phyloP scores from a whole-genome alignment of 441 rosid species.

The Syzygium syzygioides region DNA sequence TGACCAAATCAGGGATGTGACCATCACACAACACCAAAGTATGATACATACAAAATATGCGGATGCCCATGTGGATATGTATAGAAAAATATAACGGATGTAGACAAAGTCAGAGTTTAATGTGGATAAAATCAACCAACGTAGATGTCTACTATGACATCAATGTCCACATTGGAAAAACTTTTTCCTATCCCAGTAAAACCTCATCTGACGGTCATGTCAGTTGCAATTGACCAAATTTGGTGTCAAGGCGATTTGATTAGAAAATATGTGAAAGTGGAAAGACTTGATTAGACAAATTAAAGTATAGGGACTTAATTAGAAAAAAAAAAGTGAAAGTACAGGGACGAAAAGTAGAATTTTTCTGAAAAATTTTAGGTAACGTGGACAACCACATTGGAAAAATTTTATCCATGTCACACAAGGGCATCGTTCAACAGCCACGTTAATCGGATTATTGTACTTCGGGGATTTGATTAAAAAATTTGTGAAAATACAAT shows the following conservation, averaged over 20 bases:
- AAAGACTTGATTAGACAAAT: background rate
- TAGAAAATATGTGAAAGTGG: background rate
- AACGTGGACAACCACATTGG: background rate
- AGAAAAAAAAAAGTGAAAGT: background rate
- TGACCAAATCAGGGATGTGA: fast-evolving
- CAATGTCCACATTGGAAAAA: background rate
- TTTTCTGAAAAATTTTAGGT: background rate
- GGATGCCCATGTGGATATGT: background rate
- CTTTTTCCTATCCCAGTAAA: background rate
- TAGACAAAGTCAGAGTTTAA: background rate
- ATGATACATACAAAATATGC: fast-evolving
- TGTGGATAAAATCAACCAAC: background rate
- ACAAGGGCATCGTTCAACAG: fast-evolving
- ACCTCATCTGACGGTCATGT: fast-evolving
- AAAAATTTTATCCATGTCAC: background rate
- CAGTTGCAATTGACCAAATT: background rate
- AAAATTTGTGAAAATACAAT: background rate
- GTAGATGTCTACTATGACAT: background rate
- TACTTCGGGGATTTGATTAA: background rate
- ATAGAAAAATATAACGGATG: background rate
- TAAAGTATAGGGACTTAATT: fast-evolving
- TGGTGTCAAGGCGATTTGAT: fast-evolving
- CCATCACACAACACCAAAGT: fast-evolving
- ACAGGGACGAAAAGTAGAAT: background rate
- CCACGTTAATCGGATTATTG: background rate